phyloP scores from a whole-genome alignment of 2,329 filamentous ascomycete genomes.

The Trichoderma sp. region DNA sequence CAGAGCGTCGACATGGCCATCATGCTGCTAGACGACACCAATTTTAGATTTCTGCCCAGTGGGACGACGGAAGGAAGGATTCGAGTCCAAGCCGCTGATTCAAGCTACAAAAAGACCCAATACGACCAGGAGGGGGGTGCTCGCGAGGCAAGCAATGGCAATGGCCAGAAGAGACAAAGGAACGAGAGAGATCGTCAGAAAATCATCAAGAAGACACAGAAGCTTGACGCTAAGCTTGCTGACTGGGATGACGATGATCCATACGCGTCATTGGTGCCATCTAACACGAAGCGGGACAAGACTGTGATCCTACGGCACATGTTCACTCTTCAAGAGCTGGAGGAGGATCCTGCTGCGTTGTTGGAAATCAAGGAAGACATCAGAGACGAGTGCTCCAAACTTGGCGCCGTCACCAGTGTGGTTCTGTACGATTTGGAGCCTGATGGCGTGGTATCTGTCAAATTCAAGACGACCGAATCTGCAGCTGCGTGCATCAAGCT shows the following conservation, averaged over 20 bases:
- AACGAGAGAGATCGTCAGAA: slow-evolving; percentile 75
- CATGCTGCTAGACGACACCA: slow-evolving; percentile 74
- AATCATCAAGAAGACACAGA: slow-evolving; percentile 87
- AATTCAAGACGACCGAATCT: slow-evolving; percentile 69
- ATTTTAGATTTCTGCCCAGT: slow-evolving; percentile 64
- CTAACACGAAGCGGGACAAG: slow-evolving; percentile 63
- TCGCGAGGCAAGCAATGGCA: slow-evolving; percentile 19
- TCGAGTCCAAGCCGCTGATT: slow-evolving; percentile 79
- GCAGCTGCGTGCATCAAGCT: slow-evolving; percentile 69
- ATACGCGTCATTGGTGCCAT: slow-evolving; percentile 43
- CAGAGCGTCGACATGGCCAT: slow-evolving; percentile 88
- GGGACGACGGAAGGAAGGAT: slow-evolving; percentile 63
- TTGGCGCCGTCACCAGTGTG: slow-evolving; percentile 86
- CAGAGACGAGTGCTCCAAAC: slow-evolving; percentile 80
- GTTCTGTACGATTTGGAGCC: slow-evolving; percentile 84
- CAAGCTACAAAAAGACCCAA: slow-evolving; percentile 85
- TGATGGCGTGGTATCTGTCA: slow-evolving; percentile 80
- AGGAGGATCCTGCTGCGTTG: slow-evolving; percentile 77
- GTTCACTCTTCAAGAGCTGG: slow-evolving; percentile 83
- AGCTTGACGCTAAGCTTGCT: slow-evolving; percentile 84
- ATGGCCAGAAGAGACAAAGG: slow-evolving; percentile 43
- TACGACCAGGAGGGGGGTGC: slow-evolving; percentile 49
- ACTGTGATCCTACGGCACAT: slow-evolving; percentile 86
- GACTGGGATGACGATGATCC: slow-evolving; percentile 94
- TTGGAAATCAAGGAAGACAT: slow-evolving; percentile 95